Conservation (phyloP, 2,329 filamentous ascomycete species). For the Bipolaris bicolor region DNA sequence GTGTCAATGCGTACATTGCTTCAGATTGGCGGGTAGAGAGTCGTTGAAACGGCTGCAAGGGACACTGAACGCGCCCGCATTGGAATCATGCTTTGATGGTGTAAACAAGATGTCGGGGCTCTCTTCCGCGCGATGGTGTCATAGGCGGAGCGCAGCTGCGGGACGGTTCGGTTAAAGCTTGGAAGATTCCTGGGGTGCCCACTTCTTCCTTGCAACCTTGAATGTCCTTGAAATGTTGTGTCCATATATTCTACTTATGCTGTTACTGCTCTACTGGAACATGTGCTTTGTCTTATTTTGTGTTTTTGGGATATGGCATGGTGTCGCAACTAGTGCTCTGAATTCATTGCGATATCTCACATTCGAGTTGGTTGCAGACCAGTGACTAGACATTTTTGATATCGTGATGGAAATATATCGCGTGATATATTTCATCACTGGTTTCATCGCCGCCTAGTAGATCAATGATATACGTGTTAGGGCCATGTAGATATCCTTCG, state of each 20-base stretch:
- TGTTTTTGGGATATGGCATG: background rate
- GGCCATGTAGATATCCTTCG: too few relatives aligned
- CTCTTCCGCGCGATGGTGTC: slow-evolving; percentile 33
- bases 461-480: too few relatives aligned
- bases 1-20: slow-evolving; percentile 39
- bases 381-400: too few relatives aligned
- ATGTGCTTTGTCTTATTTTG: too few relatives aligned
- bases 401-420: too few relatives aligned
- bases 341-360: too few relatives aligned
- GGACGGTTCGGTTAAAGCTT: slow-evolving; percentile 13
- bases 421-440: too few relatives aligned
- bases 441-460: too few relatives aligned
- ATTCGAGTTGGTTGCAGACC: too few relatives aligned
- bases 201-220: slow-evolving; percentile 3
- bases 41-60: background rate
- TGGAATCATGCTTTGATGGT: slow-evolving; percentile 12
- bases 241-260: background rate
- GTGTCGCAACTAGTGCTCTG: background rate
- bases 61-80: background rate
- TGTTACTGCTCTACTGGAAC: background rate
- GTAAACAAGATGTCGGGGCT: slow-evolving; percentile 22
- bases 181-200: slow-evolving; percentile 1
- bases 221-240: background rate
- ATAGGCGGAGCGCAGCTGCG: slow-evolving; percentile 25
- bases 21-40: background rate